A percentile compares a stretch with the other conserved stretches of the same genome.
These are phyloP conservation scores for Phytophthora chlamydospora DNA, from an alignment of 352 stramenopile genomes.

Conservation along the genomic window DNA sequence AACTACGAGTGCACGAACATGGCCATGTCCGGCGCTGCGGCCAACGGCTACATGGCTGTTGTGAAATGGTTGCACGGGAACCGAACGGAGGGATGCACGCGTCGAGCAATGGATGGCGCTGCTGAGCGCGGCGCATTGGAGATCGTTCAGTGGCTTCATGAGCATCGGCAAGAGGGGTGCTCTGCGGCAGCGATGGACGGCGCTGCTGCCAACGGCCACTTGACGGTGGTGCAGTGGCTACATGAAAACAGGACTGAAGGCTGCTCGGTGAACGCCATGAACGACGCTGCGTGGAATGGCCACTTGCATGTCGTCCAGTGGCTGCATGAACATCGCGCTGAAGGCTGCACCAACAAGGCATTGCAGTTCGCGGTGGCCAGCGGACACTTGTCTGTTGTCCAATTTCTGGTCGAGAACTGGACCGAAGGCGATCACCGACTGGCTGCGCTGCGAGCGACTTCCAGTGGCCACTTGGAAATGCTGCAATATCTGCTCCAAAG, in stretches of 20 bases:
- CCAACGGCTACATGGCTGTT: not conserved
- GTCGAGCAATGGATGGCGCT: not conserved
- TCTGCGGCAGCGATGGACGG: not conserved
- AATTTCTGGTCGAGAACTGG: constrained; percentile 1
- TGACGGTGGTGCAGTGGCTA: constrained; percentile 9
- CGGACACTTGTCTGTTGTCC: constrained; percentile 5
- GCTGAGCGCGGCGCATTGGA: not conserved
- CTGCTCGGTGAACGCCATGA: not conserved
- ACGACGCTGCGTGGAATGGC: not conserved
- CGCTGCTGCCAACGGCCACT: constrained; percentile 4
- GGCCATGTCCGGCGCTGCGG: not conserved
- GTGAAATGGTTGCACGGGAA: not conserved
- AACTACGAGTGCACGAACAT: not conserved
- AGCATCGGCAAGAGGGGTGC: not conserved
- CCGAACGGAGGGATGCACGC: not conserved
- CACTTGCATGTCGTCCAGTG: not conserved
- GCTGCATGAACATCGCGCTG: not conserved
- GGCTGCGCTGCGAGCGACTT: not conserved
- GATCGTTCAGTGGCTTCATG: not conserved
- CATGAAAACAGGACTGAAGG: not conserved
- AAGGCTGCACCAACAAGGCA: constrained; percentile 3
- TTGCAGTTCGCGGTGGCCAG: constrained; percentile 1
- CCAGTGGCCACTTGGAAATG: constrained; percentile 6
- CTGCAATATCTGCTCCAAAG: constrained; percentile 6
- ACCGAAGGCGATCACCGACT: not conserved